Conservation (phyloP, 768 basidiomycete genomes). For the Royoungia palumana region DNA sequence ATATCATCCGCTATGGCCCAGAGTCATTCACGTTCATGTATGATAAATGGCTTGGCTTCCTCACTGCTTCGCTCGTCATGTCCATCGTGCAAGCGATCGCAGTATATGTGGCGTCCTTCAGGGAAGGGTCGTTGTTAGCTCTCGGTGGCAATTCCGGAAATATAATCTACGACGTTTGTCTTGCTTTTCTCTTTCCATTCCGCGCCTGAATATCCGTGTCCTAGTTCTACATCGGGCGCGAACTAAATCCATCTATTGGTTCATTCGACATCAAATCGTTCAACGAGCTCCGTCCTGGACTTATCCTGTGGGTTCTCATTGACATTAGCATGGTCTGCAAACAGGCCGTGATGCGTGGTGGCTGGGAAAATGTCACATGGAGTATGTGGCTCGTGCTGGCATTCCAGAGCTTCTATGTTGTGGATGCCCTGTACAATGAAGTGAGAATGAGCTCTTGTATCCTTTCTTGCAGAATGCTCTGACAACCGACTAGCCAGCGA, state of each 20-base stretch:
- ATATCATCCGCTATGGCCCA: conserved; percentile 71
- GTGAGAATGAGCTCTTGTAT: conserved; percentile 35
- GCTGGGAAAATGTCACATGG: conserved; percentile 65
- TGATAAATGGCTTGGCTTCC: conserved; percentile 87
- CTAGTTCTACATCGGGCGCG: conserved; percentile 92
- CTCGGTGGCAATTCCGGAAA: conserved; percentile 91
- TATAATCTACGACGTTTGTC: conserved; percentile 87
- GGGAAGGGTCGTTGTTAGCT: conserved; percentile 70
- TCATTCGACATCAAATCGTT: conserved; percentile 70
- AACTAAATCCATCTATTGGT: conserved; percentile 85
- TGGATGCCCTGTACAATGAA: conserved; percentile 88
- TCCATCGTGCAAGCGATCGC: conserved; percentile 67
- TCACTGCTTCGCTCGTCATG: conserved; percentile 81
- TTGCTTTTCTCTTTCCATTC: not conserved
- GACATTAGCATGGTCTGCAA: conserved; percentile 90
- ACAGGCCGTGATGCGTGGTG: conserved; percentile 80
- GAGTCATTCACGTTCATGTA: conserved; percentile 87
- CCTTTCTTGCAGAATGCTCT: not conserved
- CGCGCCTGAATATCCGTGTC: not conserved
- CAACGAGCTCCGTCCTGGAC: conserved; percentile 48
- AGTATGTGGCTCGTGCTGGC: conserved; percentile 86
- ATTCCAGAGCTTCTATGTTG: conserved; percentile 86
- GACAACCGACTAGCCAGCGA: conserved; percentile 54
- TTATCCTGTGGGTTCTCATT: conserved; percentile 88
- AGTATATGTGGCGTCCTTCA: conserved; percentile 73